Conservation (phyloP, 257 asterid genomes). For the Solanum pimpinellifolium region DNA sequence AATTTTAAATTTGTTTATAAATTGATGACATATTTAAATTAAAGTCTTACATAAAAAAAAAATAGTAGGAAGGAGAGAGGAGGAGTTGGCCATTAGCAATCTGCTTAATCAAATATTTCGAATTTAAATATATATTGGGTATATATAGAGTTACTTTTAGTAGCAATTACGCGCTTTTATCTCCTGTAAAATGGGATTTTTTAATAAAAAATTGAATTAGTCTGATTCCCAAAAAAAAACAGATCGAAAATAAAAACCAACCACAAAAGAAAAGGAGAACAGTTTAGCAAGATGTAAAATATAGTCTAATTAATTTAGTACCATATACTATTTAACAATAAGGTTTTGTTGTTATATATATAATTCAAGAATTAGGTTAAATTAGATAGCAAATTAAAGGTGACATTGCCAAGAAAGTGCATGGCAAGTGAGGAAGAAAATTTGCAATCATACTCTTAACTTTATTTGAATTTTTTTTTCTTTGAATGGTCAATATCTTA, state of each 20-base stretch:
- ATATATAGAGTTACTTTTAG: not conserved
- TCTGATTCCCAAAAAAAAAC: no score
- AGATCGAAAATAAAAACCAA: no score
- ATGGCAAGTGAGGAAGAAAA: constrained; percentile 37
- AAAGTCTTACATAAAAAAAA: no score
- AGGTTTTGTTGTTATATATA: not conserved
- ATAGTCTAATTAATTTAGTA: not conserved
- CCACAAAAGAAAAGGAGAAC: not conserved
- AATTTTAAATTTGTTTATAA: not conserved
- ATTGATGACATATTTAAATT: not conserved
- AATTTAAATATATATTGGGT: not conserved
- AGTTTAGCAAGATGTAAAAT: not conserved
- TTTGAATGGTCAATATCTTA: constrained; percentile 74
- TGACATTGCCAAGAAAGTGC: constrained; percentile 41
- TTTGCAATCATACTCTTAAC: constrained; percentile 23
- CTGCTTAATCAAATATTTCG: not conserved
- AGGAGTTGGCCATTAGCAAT: not conserved
- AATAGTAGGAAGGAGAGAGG: not conserved
- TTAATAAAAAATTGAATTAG: no score
- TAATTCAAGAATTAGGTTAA: not conserved
- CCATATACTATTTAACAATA: not conserved
- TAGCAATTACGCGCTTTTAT: not conserved
- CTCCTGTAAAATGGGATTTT: not conserved
- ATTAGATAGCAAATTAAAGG: not conserved
- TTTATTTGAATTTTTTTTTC: constrained; percentile 29